Percentiles rank a stretch among this genome's conserved stretches.
Conservation (phyloP, 768 basidiomycete species). For the Sarcodon sp. region DNA sequence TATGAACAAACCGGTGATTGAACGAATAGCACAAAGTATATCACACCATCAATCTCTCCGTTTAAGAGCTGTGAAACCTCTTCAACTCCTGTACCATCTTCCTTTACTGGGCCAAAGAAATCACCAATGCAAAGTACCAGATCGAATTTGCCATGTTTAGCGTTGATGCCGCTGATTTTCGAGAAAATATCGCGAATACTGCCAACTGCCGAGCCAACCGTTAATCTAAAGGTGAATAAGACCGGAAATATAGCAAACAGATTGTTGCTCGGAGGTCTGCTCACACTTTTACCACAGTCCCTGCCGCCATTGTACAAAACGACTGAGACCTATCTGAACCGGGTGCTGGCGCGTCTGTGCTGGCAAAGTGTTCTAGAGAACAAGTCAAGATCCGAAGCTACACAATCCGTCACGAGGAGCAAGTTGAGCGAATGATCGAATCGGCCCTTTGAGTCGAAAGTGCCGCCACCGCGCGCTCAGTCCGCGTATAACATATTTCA, state of each 20-base stretch:
- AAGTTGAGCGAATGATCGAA: no score
- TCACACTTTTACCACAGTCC: conserved; percentile 11
- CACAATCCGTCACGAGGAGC: no score
- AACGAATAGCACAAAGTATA: background rate
- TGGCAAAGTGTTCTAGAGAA: no score
- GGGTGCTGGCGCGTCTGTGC: no score
- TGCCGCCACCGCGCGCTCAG: no score
- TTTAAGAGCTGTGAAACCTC: conserved; percentile 50
- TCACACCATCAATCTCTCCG: conserved; percentile 53
- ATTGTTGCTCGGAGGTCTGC: background rate
- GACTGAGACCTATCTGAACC: no score
- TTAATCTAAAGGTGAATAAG: conserved; percentile 30
- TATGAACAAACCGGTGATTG: conserved; percentile 3
- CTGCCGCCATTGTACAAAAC: no score
- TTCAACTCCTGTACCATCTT: conserved; percentile 23
- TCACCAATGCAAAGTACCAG: conserved; percentile 73
- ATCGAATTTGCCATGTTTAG: conserved; percentile 91
- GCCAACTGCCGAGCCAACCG: conserved; percentile 72
- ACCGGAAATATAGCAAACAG: background rate
- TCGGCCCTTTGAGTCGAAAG: no score
- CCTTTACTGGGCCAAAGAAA: conserved; percentile 59
- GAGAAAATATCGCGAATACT: conserved; percentile 61
- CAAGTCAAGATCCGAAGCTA: no score
- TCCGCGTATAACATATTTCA: no score
- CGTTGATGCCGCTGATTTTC: conserved; percentile 76